phyloP scores from a whole-genome alignment of 345 rosid genomes.

The Moricandia arvensis region DNA sequence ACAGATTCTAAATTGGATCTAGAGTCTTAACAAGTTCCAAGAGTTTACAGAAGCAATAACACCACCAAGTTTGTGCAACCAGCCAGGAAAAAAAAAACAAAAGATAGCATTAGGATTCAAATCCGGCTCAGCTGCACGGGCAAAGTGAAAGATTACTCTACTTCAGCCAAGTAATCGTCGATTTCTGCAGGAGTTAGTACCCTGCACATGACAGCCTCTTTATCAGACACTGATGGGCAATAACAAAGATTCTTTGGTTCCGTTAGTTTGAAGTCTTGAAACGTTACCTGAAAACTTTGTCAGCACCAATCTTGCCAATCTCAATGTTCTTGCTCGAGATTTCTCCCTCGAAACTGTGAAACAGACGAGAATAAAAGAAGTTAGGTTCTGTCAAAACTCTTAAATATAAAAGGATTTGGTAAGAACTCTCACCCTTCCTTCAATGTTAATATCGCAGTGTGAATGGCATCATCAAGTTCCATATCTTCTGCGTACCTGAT shows the following conservation, averaged over 20 bases:
- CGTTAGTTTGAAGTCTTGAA: not conserved
- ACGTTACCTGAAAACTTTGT: conserved; percentile 74
- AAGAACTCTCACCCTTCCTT: conserved; percentile 78
- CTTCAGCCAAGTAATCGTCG: conserved; percentile 51
- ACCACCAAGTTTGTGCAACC: conserved; percentile 1
- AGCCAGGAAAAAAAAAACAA: not conserved
- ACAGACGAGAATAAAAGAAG: not conserved
- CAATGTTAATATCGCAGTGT: conserved; percentile 89
- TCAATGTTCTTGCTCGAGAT: conserved; percentile 83
- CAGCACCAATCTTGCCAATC: conserved; percentile 75
- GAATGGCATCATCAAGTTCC: conserved; percentile 99
- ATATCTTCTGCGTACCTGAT: conserved; percentile 88
- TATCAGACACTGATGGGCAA: not conserved
- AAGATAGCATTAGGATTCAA: not conserved
- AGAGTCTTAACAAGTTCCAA: conserved; percentile 3
- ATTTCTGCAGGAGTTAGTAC: conserved; percentile 76
- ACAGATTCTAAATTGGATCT: not conserved
- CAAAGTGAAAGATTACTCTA: conserved; percentile 44
- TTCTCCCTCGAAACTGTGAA: conserved; percentile 84
- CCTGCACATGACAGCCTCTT: conserved; percentile 40
- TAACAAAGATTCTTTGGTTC: not conserved
- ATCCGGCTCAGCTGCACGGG: not conserved
- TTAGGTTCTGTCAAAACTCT: not conserved
- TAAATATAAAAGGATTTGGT: not conserved
- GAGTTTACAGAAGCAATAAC: conserved; percentile 27